Base-by-base conservation (phyloP, 345 rosid genomes). In the Dipteronia dyeriana region DNA sequence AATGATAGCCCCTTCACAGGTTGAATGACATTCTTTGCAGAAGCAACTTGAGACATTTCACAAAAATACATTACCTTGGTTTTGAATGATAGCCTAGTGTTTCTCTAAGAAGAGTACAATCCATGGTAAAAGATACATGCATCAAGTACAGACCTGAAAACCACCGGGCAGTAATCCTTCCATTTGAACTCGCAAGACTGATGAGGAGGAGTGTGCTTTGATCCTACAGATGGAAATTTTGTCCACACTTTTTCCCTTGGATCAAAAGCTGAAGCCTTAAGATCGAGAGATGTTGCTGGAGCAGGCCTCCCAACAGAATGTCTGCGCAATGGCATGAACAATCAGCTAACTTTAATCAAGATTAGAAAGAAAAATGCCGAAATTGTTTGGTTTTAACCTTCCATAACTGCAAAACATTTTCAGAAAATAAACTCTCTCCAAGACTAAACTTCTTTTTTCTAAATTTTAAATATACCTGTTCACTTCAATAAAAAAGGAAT, bases 171-270 rank as follows among this genome's bases (percentile, higher is more conserved):
- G 78, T 96, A 96, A 70, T 96, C 99, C 82, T 96, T 96, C 99
- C 99, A 96, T 81, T 77, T 94, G 81, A 96, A 96, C 74, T 96
- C 99, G 51, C 84, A 81, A 51, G 97, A 96, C 82, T 86, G 94
- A 82, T 96, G 99, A 62, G 98, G 98, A 47, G 99, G 98, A 73
- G 99, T 96, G 78, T 94, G 83, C 74, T 96, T 96, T 47, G 98
- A 90, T 66, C 99, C 99, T 83, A 88, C 97, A 3, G 98, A 82
- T 7, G 98, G 99, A 79, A 97, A 97, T 65, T 86, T 92, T 5
- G 99, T 97, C 99, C 99, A 97, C 38, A 96, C 89, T 84, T 96
- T 94, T 71, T 96, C 98, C 83, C 71, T 92, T 6, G 99, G 99
- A 83, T 96, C 97, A 45, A 96, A 96, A 68, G 91, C 97, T 0